Evolutionary conservation across 495 filamentous ascomycete species (phyloP), one percentile per base, ranked within the genome.

Genomic region (Aspergillus homomorphus): DNA sequence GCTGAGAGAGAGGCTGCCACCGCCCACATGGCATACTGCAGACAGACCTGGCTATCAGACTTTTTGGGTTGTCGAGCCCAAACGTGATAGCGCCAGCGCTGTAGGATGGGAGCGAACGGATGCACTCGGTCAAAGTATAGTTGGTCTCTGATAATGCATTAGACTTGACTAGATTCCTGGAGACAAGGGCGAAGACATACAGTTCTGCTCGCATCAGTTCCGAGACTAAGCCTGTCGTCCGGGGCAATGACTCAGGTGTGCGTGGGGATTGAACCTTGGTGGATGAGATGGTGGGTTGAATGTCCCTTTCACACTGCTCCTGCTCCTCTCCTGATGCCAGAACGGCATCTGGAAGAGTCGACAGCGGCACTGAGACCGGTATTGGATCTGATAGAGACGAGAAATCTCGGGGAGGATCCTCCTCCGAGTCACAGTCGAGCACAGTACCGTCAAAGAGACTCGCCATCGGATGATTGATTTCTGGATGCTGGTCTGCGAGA

Each of bases 121-220:
- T 85, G 81, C 4, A 84, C 79, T 26, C 82, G 74, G 45, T 85
- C 82, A 57, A 85, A 84, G 53, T 84, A 85, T 20, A 84, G 63
- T 62, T 83, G 78, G 46, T 84, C 81, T 45, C 75, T 80, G 52
- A 2, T 8, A 12, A 7, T 14, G 4, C 8, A 1, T 62, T 24
- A 58, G 51, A 16, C 2, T 8, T 6, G 41, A 41, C 19, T 22
- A 4, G 4, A 20, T 38, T 19, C 0, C 21, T 4, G 18, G 4
- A 9, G 8, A 12, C 18, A 1, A 19, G 5, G 1, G 8, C 0
- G 19, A 21, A 18, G 19, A 62, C 66, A 19, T 68, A 80, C 78
- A 80, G 57, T 58, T 82, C 79, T 6, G 58, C 67, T 42, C 62
- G 56, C 60, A 78, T 74, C 51, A 80, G 57, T 10, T 76, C 61